phyloP scores from a whole-genome alignment of 768 basidiomycete genomes.

The Chalciporus piperatus region DNA sequence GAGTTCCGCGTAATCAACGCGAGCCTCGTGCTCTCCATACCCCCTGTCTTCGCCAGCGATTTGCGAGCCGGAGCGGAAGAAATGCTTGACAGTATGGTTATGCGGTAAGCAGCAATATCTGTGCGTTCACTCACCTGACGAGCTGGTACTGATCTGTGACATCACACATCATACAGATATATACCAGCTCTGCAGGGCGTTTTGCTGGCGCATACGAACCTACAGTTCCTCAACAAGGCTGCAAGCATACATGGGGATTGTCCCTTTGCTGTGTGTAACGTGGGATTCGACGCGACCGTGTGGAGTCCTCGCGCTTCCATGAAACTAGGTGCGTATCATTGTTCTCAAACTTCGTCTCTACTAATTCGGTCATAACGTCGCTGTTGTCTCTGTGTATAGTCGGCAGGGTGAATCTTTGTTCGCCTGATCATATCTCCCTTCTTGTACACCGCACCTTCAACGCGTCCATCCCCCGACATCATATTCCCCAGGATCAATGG shows the following conservation, averaged over 20 bases:
- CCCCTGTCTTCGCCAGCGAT: slow-evolving; percentile 77
- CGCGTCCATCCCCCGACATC: slow-evolving; percentile 88
- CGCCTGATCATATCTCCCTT: slow-evolving; percentile 89
- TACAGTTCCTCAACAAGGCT: slow-evolving; percentile 59
- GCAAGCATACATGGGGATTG: slow-evolving; percentile 78
- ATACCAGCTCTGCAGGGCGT: slow-evolving; percentile 85
- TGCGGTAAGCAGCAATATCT: slow-evolving; percentile 64
- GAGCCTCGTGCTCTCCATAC: slow-evolving; percentile 68
- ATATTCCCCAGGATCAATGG: slow-evolving; percentile 80
- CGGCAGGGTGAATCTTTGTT: slow-evolving; percentile 85
- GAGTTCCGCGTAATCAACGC: slow-evolving; percentile 66
- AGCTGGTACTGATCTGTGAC: neutral
- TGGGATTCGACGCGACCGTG: slow-evolving; percentile 79
- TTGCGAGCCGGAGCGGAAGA: slow-evolving; percentile 77
- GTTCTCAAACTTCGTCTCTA: neutral
- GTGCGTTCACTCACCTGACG: neutral
- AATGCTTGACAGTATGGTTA: slow-evolving; percentile 91
- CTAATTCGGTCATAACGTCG: neutral
- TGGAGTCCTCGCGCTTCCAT: slow-evolving; percentile 88
- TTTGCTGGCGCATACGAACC: slow-evolving; percentile 79
- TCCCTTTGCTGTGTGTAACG: slow-evolving; percentile 74
- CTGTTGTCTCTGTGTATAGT: slow-evolving; percentile 39
- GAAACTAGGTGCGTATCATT: slow-evolving; percentile 59
- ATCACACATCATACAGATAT: slow-evolving; percentile 53
- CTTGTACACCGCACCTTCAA: slow-evolving; percentile 93